A percentile compares a stretch with the other conserved stretches of the same genome.
phyloP scores from a whole-genome alignment of 176 grass and related monocot species.

The Dendrocalamus sinicus region DNA sequence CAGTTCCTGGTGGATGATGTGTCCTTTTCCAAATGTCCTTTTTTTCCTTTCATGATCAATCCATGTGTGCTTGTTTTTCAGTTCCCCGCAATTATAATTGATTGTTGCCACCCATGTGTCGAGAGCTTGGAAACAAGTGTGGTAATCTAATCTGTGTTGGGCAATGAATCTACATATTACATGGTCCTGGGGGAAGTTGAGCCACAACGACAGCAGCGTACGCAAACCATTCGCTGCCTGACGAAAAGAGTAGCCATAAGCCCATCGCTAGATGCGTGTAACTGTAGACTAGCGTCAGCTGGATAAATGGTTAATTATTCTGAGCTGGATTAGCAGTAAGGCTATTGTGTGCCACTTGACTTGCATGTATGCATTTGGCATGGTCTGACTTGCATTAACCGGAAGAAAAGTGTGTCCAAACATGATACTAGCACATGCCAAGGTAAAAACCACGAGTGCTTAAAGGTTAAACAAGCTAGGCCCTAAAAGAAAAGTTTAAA shows the following conservation, averaged over 20 bases:
- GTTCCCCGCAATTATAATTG: background rate
- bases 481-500: too few species aligned
- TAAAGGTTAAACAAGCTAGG: too few species aligned
- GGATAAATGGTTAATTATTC: too few species aligned
- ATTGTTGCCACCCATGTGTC: background rate
- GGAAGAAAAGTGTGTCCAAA: background rate
- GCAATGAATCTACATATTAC: background rate
- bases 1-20: conserved; percentile 20
- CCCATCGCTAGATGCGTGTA: background rate
- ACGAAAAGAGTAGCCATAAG: too few species aligned
- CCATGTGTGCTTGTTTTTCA: background rate
- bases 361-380: background rate
- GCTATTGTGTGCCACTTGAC: too few species aligned
- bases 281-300: background rate
- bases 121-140: background rate
- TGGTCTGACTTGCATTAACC: background rate
- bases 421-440: too few species aligned
- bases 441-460: too few species aligned
- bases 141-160: background rate
- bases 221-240: too few species aligned
- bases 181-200: background rate
- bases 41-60: background rate
- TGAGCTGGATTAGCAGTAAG: too few species aligned
- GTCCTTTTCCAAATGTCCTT: background rate
- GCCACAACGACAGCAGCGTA: background rate